phyloP scores from a whole-genome alignment of 2,329 filamentous ascomycete genomes.

The Aspergillus fructus region DNA sequence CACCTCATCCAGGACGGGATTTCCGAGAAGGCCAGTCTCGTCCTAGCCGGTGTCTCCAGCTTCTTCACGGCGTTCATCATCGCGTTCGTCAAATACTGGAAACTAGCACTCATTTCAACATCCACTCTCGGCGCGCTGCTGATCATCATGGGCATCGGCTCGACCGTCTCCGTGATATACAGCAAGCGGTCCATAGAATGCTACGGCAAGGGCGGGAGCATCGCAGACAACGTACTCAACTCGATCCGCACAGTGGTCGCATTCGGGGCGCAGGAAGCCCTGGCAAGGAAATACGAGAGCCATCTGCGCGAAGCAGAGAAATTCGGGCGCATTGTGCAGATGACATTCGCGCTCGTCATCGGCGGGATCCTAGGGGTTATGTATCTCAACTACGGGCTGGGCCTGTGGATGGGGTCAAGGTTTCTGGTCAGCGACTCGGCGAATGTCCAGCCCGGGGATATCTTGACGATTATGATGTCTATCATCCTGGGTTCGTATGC shows the following conservation, averaged over 20 bases:
- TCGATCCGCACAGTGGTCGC: slow-evolving; percentile 52
- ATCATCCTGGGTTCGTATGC: slow-evolving; percentile 40
- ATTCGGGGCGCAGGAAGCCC: slow-evolving; percentile 40
- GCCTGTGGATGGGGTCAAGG: slow-evolving; percentile 36
- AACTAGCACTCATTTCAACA: slow-evolving; percentile 79
- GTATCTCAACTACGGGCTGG: slow-evolving; percentile 33
- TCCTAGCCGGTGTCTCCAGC: slow-evolving; percentile 69
- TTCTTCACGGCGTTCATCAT: slow-evolving; percentile 87
- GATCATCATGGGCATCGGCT: slow-evolving; percentile 69
- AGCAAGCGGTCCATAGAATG: slow-evolving; percentile 72
- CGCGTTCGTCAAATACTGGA: slow-evolving; percentile 87
- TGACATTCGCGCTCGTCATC: slow-evolving; percentile 29
- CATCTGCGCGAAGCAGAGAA: slow-evolving; percentile 25
- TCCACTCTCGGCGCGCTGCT: slow-evolving; percentile 76
- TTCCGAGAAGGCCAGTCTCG: slow-evolving; percentile 80
- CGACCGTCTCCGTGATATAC: slow-evolving; percentile 71
- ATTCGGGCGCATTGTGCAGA: slow-evolving; percentile 28
- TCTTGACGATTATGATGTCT: slow-evolving; percentile 31
- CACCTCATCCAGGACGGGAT: slow-evolving; percentile 90
- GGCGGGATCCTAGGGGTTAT: slow-evolving; percentile 32
- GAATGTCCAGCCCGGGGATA: slow-evolving; percentile 25
- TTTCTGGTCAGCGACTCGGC: slow-evolving; percentile 21
- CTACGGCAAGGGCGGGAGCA: slow-evolving; percentile 59
- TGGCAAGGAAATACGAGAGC: slow-evolving; percentile 28
- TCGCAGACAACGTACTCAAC: slow-evolving; percentile 53